A percentile compares a stretch with the other conserved stretches of the same genome.
Conservation (phyloP, 2,329 filamentous ascomycete genomes). For the Boeremia exigua region DNA sequence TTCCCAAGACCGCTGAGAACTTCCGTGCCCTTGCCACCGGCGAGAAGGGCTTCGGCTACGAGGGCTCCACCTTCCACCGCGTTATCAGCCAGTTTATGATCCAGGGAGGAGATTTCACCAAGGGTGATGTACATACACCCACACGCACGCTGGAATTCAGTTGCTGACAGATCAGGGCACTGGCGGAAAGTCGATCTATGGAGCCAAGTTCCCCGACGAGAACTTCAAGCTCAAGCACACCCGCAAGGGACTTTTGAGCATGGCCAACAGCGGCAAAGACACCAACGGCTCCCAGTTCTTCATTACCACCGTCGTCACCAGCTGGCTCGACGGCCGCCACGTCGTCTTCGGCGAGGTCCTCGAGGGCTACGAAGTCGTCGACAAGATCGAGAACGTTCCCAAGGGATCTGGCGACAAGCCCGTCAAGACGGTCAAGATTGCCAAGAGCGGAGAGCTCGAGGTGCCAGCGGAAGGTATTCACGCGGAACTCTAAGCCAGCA, state of each 20-base stretch:
- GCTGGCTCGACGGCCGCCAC: slow-evolving; percentile 82
- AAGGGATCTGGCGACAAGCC: slow-evolving; percentile 74
- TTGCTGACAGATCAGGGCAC: slow-evolving; percentile 58
- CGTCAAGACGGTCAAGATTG: slow-evolving; percentile 72
- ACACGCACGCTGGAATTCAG: background rate
- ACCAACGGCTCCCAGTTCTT: slow-evolving; percentile 83
- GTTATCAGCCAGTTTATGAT: slow-evolving; percentile 94
- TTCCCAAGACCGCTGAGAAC: slow-evolving; percentile 76
- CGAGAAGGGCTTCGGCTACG: slow-evolving; percentile 85
- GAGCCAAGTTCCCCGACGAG: slow-evolving; percentile 83
- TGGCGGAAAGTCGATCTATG: slow-evolving; percentile 88
- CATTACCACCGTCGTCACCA: slow-evolving; percentile 82
- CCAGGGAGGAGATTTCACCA: slow-evolving; percentile 88
- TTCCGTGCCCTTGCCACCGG: slow-evolving; percentile 79
- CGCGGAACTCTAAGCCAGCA: slow-evolving; percentile 75
- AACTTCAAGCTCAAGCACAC: slow-evolving; percentile 95
- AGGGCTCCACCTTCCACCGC: slow-evolving; percentile 84
- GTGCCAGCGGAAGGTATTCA: slow-evolving; percentile 92
- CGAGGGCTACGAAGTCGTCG: slow-evolving; percentile 81
- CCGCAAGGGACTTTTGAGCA: slow-evolving; percentile 79
- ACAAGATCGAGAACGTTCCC: slow-evolving; percentile 75
- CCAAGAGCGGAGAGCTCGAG: slow-evolving; percentile 82
- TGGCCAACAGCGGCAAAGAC: slow-evolving; percentile 77
- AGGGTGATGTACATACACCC: slow-evolving; percentile 60
- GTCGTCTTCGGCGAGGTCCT: slow-evolving; percentile 90